Evolutionary conservation across 2,329 filamentous ascomycete species (phyloP), one percentile per base, ranked within the genome.

Genomic region (Aspergillus aculeatinus): DNA sequence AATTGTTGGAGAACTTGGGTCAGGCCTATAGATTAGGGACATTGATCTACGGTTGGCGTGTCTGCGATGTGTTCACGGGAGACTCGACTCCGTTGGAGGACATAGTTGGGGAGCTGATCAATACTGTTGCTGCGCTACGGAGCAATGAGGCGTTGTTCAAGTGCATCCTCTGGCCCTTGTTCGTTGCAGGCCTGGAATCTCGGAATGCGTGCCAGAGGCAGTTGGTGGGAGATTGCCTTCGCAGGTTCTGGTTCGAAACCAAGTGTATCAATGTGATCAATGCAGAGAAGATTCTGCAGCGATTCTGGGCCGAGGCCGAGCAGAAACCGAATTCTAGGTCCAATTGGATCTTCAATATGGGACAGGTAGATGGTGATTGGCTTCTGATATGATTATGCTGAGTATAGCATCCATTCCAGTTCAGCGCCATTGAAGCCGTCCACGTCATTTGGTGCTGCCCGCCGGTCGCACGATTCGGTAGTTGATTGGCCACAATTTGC

Each of bases 151-250:
- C 54, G 1, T 21, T 68, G 2, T 64, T 69, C n/a, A 69, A 69
- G 19, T 69, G 67, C 51, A 44, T 67, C 2, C 55, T 69, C 2
- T 69, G 67, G 67, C 67, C 67, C 0, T 59, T 60, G 16, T 66
- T 65, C 16, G 54, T 68, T 33, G 64, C 60, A 0, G 67, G 66
- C 4, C 48, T 69, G 1, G 66, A 66, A 44, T 67, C 62, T n/a
- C 55, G 53, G 19, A 19, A 33, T 5, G 27, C 49, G 3, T 14
- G 11, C 3, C 57, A 65, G 9, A 39, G 56, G 19, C 16, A 54
- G 1, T 51, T 56, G 10, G 39, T 67, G 3, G 53, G 58, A 1
- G 4, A 21, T 4, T 57, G 25, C 48, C 51, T 69, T 0, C 53
- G 60, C 11, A 61, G 35, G 19, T 63, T 69, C 47, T 68, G 67